Evolutionary conservation across 2,329 filamentous ascomycete species (phyloP).

Genomic region (Microsporum ferrugineum): DNA sequence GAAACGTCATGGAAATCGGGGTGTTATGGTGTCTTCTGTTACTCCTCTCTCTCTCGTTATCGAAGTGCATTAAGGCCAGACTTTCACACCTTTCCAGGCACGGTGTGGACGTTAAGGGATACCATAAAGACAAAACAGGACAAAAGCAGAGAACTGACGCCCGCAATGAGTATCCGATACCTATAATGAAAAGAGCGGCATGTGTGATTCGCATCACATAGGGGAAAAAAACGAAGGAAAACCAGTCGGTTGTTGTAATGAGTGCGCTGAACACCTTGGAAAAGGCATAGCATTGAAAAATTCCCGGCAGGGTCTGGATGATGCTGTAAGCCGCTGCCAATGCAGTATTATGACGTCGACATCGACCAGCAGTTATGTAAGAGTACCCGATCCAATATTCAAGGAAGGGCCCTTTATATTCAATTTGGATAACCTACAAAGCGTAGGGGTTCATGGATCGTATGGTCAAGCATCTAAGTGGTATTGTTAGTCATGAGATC

Average conservation of each 20-base stretch:
- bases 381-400: not conserved
- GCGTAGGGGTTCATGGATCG: slow-evolving; percentile 43
- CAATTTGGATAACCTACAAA: slow-evolving; percentile 23
- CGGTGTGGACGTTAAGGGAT: not conserved
- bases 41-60: not conserved
- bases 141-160: not conserved
- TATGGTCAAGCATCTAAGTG: slow-evolving; percentile 37
- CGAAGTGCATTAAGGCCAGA: not conserved
- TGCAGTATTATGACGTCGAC: not conserved
- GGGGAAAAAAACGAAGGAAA: not conserved
- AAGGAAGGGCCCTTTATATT: not conserved
- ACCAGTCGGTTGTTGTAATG: not conserved
- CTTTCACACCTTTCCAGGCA: not conserved
- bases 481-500: not conserved
- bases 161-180: slow-evolving; percentile 1
- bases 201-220: not conserved
- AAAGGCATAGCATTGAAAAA: not conserved
- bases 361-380: not conserved
- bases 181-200: not conserved
- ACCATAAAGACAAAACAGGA: not conserved
- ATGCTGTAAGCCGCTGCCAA: not conserved
- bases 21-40: not conserved
- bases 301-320: not conserved
- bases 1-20: not conserved
- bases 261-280: not conserved